Evolutionary conservation across 805 yeast species (phyloP), one percentile per base, ranked within the genome.

Genomic region (Danielia reshetovae): DNA sequence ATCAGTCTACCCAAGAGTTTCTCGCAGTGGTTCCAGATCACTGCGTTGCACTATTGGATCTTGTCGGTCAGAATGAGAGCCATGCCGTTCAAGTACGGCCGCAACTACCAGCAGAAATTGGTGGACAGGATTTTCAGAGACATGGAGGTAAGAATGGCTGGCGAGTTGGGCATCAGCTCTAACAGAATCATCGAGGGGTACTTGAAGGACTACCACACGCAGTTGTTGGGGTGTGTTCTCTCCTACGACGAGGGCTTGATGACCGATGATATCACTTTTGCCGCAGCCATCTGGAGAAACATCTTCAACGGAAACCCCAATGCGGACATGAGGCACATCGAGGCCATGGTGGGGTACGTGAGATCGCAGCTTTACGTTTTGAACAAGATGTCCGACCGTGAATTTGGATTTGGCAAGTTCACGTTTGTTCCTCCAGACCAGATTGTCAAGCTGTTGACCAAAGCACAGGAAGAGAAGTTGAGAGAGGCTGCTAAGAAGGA

Each of bases 21-120:
- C 54, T 78, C 90, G n/a, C 95, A 88, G 59, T 90, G 96, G 96
- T 90, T 82, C 59, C 97, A 90, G 62, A 83, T 93, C 42, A 85
- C 96, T 5, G 70, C 82, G 1, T 70, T 93, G 46, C 98, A 93
- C 59, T 79, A 85, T 40, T 93, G 99, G 99, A 80, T 93, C 53
- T 69, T 93, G 29, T 82, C 83, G 46, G 95, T 85, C 12, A 80
- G 98, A 55, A 89, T 93, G 96, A 79, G 99, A 59, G 94, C 94
- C 7, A 73, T 93, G 83, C 97, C 97, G 0, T 82, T 81, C 57
- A 82, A 86, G 51, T 80, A 85, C 55, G 94, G 96, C 26, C 77
- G 77, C 48, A 83, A 81, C 54, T 93, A 89, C 60, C 96, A 93
- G 60, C 96, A 89, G 60, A 87, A 87, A 55, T 62, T 93, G 24